Base-by-base conservation (phyloP, 352 stramenopile genomes). In the Peronospora belbahrii region DNA sequence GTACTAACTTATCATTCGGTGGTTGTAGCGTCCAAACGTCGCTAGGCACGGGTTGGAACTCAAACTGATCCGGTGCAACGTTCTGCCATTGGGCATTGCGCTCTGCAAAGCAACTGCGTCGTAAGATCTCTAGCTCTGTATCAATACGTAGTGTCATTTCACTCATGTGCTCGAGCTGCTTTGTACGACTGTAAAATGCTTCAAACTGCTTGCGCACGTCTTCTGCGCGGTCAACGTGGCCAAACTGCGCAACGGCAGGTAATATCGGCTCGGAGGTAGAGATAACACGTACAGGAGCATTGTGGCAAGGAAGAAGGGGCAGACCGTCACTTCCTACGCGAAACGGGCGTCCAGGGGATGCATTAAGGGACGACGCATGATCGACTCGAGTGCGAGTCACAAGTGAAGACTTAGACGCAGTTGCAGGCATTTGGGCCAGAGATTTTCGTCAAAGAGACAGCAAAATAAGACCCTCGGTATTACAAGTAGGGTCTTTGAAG, bases 61-160 rank as follows among this genome's bases (percentile, higher is more conserved):
- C 53, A 23, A 83, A 74, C 54, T 64, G 48, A 15, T 82, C 76
- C 24, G 79, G 76, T 28, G 63, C 78, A n/a, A 52, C 30, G 55
- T 62, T 62, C 15, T 52, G 41, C 75, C 76, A 88, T 45, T 69
- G 69, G 28, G 74, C 70, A 24, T 90, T 90, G 51, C 79, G 79
- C 33, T 78, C 63, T 9, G 72, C 71, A 52, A 90, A 90, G 70
- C 79, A 90, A 38, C 70, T 63, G 24, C 66, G 73, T 2, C 79
- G 72, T 47, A 85, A 49, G 31, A 88, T 53, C 59, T 90, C 79
- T 23, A 90, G 56, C 52, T 88, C 74, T 37, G 69, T 83, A 65
- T 90, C 79, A 24, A 85, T 71, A 41, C 76, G 75, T 44, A 90
- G 65, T 51, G 72, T 85, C 69, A 82, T 78, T 56, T 90, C 78